Evolutionary conservation across 768 basidiomycete genomes (phyloP), one percentile per base, ranked within the genome.

Genomic region (Pulveroboletus frians): DNA sequence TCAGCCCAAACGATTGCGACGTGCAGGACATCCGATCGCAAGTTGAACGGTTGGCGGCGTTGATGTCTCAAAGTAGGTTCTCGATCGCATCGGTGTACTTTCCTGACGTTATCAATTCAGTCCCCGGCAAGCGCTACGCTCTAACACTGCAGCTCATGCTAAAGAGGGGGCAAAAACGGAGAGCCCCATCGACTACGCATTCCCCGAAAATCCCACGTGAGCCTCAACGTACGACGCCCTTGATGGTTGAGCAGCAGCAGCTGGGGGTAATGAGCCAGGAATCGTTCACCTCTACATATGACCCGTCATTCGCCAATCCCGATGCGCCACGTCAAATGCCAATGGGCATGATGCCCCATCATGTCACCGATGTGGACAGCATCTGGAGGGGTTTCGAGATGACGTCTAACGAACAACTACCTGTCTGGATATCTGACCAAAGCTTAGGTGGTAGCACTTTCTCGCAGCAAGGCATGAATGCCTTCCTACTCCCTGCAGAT

Each of bases 61-160:
- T 92, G 15, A 80, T 97, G 73, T 80, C 87, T 2, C 80, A 85
- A 65, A 85, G 92, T 94, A 64, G 60, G 82, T 67, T 26, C 20
- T 44, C 34, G 42, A 38, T 39, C 46, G 36, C 18, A 7, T 37
- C 18, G 2, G 43, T 36, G 39, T 31, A 29, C 37, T 39, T 39
- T 45, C 45, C 54, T 54, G 47, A 54, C 46, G 39, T 31, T n/a
- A n/a, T 49, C 18, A 9, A 39, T 34, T 4, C 60, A 93, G 92
- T 94, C 51, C 92, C 93, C 20, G 94, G 92, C 11, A 91, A 91
- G 61, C 83, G 93, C 46, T 97, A 96, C 58, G 93, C 93, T 9
- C 68, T 92, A 32, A 94, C 92, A 5, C 73, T 97, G 17, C 88
- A 91, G 55, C 71, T 94, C 36, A 95, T 95, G 85, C 66, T 96